Percentiles rank a stretch among this genome's conserved stretches.
Evolutionary conservation across 1,139 yeast species (phyloP).

Genomic region (Geotrichum restrictum): DNA sequence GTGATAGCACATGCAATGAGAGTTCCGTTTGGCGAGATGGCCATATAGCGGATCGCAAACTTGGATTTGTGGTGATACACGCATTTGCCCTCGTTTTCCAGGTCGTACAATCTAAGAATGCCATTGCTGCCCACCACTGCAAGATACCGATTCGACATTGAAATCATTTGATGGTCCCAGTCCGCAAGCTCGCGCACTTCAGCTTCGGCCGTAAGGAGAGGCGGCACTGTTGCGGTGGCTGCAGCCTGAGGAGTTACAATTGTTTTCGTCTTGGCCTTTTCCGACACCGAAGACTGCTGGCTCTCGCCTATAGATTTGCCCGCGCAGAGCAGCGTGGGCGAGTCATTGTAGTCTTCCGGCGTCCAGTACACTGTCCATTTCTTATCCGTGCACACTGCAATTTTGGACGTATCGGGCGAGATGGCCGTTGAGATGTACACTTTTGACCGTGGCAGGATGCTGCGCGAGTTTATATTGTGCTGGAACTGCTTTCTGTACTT

Average conservation of each 20-base stretch:
- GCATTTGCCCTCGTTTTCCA: constrained; percentile 54
- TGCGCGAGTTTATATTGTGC: constrained; percentile 59
- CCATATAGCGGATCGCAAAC: constrained; percentile 75
- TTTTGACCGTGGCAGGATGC: constrained; percentile 48
- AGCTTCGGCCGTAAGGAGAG: constrained; percentile 27
- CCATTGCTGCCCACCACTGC: constrained; percentile 75
- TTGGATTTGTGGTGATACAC: constrained; percentile 66
- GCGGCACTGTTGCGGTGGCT: background rate
- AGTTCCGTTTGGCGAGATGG: constrained; percentile 61
- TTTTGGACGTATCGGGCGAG: constrained; percentile 55
- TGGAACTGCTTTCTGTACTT: constrained; percentile 65
- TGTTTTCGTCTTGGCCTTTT: constrained; percentile 19
- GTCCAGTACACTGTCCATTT: constrained; percentile 70
- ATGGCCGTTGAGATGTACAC: constrained; percentile 58
- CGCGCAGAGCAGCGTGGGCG: constrained; percentile 60
- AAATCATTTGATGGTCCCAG: constrained; percentile 69
- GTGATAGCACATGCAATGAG: constrained; percentile 78
- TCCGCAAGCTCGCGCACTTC: constrained; percentile 21
- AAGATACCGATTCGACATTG: constrained; percentile 56
- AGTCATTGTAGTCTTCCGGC: constrained; percentile 41
- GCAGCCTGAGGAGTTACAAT: background rate
- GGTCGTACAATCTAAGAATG: constrained; percentile 59
- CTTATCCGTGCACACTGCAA: constrained; percentile 62
- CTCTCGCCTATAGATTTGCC: constrained; percentile 64
- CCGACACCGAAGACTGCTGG: constrained; percentile 21